Evolutionary conservation across 257 asterid species (phyloP).

Genomic region (Nicotiana obtusifolia): DNA sequence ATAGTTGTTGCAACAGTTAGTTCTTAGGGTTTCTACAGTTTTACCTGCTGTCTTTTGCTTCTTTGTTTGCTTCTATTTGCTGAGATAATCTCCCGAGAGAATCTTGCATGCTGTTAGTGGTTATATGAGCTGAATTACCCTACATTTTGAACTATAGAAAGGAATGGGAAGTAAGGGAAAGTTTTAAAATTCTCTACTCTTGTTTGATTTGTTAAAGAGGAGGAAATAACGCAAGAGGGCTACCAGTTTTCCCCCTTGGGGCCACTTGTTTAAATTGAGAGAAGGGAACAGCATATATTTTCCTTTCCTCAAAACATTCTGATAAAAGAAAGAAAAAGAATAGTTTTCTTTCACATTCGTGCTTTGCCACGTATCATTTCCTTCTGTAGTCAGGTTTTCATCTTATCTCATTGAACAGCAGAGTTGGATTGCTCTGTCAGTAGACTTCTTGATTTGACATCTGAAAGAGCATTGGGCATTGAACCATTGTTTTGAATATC

Average conservation of each 20-base stretch:
- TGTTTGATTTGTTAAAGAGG: not conserved
- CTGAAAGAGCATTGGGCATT: constrained; percentile 5
- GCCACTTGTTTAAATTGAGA: not conserved
- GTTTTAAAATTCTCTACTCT: not conserved
- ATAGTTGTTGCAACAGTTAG: not conserved
- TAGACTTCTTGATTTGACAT: constrained; percentile 3
- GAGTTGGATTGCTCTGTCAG: not conserved
- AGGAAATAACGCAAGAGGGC: not conserved
- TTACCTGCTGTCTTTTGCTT: not conserved
- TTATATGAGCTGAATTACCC: not conserved
- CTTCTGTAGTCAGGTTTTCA: not conserved
- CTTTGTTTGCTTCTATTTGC: not conserved
- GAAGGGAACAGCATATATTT: not conserved
- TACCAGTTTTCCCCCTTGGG: not conserved
- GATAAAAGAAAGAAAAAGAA: not conserved
- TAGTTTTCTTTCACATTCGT: not conserved
- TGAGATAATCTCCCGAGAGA: not conserved
- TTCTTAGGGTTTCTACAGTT: not conserved
- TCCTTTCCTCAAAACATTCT: not conserved
- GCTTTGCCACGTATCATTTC: not conserved
- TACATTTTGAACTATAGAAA: not conserved
- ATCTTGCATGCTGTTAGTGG: constrained; percentile 1
- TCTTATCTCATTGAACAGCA: not conserved
- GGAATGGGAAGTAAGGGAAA: not conserved
- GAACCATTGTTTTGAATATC: not conserved